These are phyloP conservation scores for Mariannaea elegans DNA, from an alignment of 2,329 filamentous ascomycete species.

Conservation along the genomic window DNA sequence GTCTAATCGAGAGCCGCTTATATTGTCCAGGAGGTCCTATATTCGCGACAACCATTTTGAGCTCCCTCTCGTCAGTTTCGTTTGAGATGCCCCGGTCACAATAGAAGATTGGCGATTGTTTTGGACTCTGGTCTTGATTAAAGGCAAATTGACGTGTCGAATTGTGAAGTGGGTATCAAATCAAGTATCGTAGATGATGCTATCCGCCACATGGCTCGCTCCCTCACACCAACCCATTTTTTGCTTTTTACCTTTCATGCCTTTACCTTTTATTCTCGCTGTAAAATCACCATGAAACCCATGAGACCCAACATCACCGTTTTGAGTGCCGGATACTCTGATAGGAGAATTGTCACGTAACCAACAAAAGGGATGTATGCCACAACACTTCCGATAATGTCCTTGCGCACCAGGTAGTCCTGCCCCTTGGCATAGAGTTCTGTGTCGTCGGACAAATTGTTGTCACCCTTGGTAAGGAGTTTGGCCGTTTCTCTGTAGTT, in stretches of 20 bases:
- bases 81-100: background rate
- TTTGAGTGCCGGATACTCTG: slow-evolving; percentile 97
- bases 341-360: slow-evolving; percentile 95
- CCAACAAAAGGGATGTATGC: slow-evolving; percentile 95
- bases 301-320: slow-evolving; percentile 93
- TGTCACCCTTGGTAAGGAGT: slow-evolving; percentile 96
- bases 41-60: background rate
- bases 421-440: slow-evolving; percentile 86
- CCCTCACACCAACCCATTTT: too few species aligned
- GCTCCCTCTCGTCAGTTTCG: slow-evolving; percentile 7
- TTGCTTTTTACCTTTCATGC: too few species aligned
- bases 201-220: slow-evolving; percentile 9
- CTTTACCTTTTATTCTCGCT: slow-evolving; percentile 73
- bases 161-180: slow-evolving; percentile 18
- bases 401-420: slow-evolving; percentile 84
- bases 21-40: background rate
- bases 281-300: slow-evolving; percentile 91
- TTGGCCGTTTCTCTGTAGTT: slow-evolving; percentile 62
- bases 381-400: slow-evolving; percentile 92
- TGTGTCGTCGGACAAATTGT: slow-evolving; percentile 92
- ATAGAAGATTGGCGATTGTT: background rate
- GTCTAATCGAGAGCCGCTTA: background rate
- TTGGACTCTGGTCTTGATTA: slow-evolving; percentile 2
- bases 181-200: slow-evolving; percentile 11
- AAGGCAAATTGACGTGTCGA: background rate